phyloP scores from a whole-genome alignment of 164 flowering plant genomes.

The Taxillus chinensis region DNA sequence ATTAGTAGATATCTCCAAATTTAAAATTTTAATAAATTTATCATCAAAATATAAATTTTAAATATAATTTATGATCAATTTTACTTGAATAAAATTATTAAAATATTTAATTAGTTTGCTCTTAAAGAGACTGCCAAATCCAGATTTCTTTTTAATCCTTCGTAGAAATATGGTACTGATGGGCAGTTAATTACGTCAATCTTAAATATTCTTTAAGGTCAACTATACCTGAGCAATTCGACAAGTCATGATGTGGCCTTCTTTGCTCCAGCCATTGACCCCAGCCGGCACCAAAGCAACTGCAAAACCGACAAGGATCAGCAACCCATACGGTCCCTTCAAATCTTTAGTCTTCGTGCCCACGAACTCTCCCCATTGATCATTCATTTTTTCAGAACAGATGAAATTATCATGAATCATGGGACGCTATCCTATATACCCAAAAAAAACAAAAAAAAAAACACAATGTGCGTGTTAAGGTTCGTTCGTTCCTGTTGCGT shows the following conservation, averaged over 20 bases:
- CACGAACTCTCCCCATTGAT: constrained; percentile 6
- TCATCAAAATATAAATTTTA: too few species aligned
- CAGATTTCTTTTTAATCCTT: too few species aligned
- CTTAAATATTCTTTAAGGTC: background rate
- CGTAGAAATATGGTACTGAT: too few species aligned
- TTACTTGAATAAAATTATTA: too few species aligned
- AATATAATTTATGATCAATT: too few species aligned
- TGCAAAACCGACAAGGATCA: constrained; percentile 23
- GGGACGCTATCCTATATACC: background rate
- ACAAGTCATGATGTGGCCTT: constrained; percentile 89
- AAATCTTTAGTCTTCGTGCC: constrained; percentile 2
- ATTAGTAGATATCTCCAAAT: too few species aligned
- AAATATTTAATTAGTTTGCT: too few species aligned
- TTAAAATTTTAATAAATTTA: too few species aligned
- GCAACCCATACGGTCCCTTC: constrained; percentile 8
- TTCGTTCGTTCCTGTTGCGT: constrained; percentile 29
- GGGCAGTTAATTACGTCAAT: too few species aligned
- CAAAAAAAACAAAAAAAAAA: background rate
- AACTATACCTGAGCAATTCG: constrained; percentile 76
- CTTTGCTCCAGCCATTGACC: constrained; percentile 86
- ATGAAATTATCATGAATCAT: too few species aligned
- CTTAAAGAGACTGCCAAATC: too few species aligned
- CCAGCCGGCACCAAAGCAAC: constrained; percentile 14
- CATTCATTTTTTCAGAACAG: background rate
- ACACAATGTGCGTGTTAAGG: constrained; percentile 1